Conservation (phyloP, 164 flowering plant genomes). For the Chloranthus sessilifolius region DNA sequence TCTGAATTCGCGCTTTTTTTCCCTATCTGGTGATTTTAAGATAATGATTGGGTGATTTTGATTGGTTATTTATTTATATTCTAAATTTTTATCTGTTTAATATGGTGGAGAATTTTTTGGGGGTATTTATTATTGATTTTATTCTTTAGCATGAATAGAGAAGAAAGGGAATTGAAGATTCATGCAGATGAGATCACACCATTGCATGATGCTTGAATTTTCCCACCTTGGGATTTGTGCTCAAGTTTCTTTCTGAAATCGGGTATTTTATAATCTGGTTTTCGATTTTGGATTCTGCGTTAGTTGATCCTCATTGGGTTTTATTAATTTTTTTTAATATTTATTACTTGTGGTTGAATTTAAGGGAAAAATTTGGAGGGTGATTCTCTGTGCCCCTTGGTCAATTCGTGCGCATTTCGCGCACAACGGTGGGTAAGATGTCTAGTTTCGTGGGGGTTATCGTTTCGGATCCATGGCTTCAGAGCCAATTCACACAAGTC, state of each 20-base stretch:
- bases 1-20: no score
- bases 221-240: not conserved
- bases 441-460: conserved; percentile 58
- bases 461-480: conserved; percentile 79
- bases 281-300: conserved; percentile 9
- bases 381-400: conserved; percentile 1
- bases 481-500: conserved; percentile 78
- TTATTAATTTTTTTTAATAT: not conserved
- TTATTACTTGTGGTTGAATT: conserved; percentile 11
- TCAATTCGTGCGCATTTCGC: no score
- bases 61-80: no score
- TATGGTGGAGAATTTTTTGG: no score
- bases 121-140: no score
- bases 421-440: conserved; percentile 30
- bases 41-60: no score
- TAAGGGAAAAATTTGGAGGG: not conserved
- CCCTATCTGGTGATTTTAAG: no score
- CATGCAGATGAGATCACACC: conserved; percentile 1
- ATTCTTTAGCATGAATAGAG: not conserved
- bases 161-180: conserved; percentile 1
- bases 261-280: not conserved
- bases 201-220: conserved; percentile 4
- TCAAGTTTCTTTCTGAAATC: conserved; percentile 9
- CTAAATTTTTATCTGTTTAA: no score
- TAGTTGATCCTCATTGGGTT: not conserved